Percentiles rank a stretch among this genome's conserved stretches.
Evolutionary conservation across 2,329 filamentous ascomycete genomes (phyloP).

Genomic region (Dactylella cylindrospora): DNA sequence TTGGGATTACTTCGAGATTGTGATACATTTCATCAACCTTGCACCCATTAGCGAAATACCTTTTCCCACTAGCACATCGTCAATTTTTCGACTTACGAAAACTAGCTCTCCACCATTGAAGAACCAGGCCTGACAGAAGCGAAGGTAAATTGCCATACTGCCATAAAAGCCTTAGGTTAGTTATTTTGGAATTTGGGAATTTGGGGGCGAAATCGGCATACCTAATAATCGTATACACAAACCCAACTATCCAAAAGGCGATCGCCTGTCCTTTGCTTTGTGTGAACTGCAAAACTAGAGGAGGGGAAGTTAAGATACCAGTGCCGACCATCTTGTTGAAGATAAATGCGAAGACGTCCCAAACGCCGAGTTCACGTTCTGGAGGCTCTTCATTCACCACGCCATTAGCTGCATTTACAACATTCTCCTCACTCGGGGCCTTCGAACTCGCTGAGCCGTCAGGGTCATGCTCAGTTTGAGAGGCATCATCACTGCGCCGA

Average conservation of each 20-base stretch:
- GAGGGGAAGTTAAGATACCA: conserved; percentile 43
- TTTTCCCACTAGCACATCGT: neutral
- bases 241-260: neutral
- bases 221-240: neutral
- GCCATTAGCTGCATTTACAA: no score
- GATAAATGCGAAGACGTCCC: conserved; percentile 45
- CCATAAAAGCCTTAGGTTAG: no score
- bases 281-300: conserved; percentile 29
- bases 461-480: no score
- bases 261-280: conserved; percentile 25
- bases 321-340: conserved; percentile 47
- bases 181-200: no score
- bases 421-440: no score
- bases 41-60: neutral
- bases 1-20: neutral
- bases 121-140: neutral
- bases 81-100: conserved; percentile 4
- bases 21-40: conserved; percentile 4
- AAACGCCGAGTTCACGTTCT: conserved; percentile 15
- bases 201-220: no score
- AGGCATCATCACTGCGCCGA: no score
- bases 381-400: no score
- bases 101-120: conserved; percentile 11
- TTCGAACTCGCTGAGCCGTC: no score
- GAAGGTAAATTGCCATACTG: conserved; percentile 5